Conservation (phyloP, 2,329 filamentous ascomycete species). For the Calonectria montana region DNA sequence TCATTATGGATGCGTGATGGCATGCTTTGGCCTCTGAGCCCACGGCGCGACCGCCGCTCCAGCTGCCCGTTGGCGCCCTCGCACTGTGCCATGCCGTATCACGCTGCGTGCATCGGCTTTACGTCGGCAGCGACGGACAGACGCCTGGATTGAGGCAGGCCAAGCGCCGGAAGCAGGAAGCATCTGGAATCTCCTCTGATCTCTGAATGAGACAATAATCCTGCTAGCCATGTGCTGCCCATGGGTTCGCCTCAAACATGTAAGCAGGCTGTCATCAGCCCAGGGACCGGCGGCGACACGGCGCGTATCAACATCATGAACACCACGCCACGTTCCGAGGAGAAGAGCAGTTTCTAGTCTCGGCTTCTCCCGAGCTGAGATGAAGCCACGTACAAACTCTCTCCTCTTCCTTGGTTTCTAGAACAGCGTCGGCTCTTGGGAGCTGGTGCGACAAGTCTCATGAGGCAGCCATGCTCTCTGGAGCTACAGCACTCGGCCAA, state of each 20-base stretch:
- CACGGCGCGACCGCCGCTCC: not conserved
- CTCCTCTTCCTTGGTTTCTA: not conserved
- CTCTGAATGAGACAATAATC: not conserved
- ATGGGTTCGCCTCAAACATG: constrained; percentile 4
- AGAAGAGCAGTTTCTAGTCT: not conserved
- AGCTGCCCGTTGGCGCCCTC: not conserved
- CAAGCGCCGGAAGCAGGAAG: not conserved
- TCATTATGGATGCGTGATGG: constrained; percentile 8
- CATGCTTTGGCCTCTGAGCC: constrained; percentile 4
- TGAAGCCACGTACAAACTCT: constrained; percentile 1
- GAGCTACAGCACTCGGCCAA: not conserved
- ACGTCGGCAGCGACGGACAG: not conserved
- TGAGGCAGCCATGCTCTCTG: not conserved
- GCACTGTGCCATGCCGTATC: not conserved
- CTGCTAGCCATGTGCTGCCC: not conserved
- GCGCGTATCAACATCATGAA: not conserved
- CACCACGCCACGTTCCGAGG: not conserved
- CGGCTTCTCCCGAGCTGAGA: not conserved
- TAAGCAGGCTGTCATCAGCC: constrained; percentile 7
- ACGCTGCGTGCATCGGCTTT: not conserved
- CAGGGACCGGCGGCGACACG: not conserved
- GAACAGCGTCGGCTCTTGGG: not conserved
- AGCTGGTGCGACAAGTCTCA: not conserved
- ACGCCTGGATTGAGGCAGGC: not conserved
- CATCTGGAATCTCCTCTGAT: not conserved